Base-by-base conservation (phyloP, 2,329 filamentous ascomycete species). In the Gaeumannomyces tritici region DNA sequence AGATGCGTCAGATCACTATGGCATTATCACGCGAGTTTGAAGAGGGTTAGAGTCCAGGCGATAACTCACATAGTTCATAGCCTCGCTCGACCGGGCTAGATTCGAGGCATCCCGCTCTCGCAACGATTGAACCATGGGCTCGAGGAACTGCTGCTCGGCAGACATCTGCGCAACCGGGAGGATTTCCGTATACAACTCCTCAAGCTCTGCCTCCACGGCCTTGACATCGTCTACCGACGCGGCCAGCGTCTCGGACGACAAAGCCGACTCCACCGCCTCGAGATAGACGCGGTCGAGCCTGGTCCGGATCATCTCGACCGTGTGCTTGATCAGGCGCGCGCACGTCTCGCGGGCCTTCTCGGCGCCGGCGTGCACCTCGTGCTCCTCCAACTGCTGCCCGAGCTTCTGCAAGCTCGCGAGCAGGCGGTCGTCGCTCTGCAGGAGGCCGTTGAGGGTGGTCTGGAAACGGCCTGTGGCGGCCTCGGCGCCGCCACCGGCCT, bases 91-190 rank as follows among this genome's bases (percentile, higher is more conserved):
- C 42, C 77, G 76, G 12, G 71, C 72, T n/a, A 80, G 66, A 27
- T 73, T 77, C 51, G 78, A 74, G 0, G 77, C 75, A 60, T 76
- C 78, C 62, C 74, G 77, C 2, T 75, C 71, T 8, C 78, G 73
- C 5, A 81, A 70, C 0, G 76, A 73, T 62, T 74, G 73, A 7
- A 84, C 73, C 1, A 87, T 83, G 0, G 88, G 87, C 64, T 84
- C 81, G 6, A 88, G 77, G 66, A 87, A 81, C 69, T 89, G 85
- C 67, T 88, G 83, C 66, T 90, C 86, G 1, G 87, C 79, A 0
- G 87, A 84, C 84, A 91, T 90, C 65, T 89, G 84, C 8, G 87
- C 83, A 2, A 91, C 85, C 0, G 87, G 84, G 0, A 88, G 75
- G 55, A 91, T 86, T 69, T 91, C 89, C 0, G 85, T 77, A 67